Evolutionary conservation across 2,329 filamentous ascomycete genomes (phyloP).

Genomic region (Exophiala bonariae): DNA sequence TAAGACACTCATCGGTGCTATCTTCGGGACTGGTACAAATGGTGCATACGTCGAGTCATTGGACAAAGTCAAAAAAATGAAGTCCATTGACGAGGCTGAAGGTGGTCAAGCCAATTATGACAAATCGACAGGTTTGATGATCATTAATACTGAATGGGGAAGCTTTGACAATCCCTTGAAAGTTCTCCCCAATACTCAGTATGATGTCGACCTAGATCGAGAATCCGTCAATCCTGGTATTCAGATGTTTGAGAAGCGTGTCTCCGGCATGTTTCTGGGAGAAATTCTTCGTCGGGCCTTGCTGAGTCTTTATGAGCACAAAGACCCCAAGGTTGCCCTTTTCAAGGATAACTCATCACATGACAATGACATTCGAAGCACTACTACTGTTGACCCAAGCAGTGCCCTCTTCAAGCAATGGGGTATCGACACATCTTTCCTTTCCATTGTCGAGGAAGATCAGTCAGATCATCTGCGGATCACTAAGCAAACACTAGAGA

Average conservation of each 20-base stretch:
- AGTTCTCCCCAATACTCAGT: constrained; percentile 81
- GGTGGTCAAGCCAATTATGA: constrained; percentile 66
- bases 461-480: constrained; percentile 68
- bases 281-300: constrained; percentile 84
- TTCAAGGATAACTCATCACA: constrained; percentile 76
- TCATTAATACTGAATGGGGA: constrained; percentile 98
- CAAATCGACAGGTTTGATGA: constrained; percentile 84
- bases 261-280: constrained; percentile 97
- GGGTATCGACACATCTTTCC: constrained; percentile 87
- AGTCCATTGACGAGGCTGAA: constrained; percentile 50
- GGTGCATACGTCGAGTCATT: constrained; percentile 96
- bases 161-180: constrained; percentile 94
- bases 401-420: constrained; percentile 75
- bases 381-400: constrained; percentile 65
- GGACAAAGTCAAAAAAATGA: constrained; percentile 76
- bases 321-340: constrained; percentile 65
- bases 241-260: constrained; percentile 98
- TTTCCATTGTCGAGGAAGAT: constrained; percentile 84
- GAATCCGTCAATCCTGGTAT: constrained; percentile 87
- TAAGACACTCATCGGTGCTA: constrained; percentile 85
- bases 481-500: constrained; percentile 76
- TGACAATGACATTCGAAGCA: constrained; percentile 66
- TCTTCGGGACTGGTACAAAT: constrained; percentile 97
- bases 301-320: constrained; percentile 62
- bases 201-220: constrained; percentile 75